A percentile compares a stretch with the other conserved stretches of the same genome.
Conservation (phyloP, 106 monocot genomes). For the Phalaenopsis equestris region DNA sequence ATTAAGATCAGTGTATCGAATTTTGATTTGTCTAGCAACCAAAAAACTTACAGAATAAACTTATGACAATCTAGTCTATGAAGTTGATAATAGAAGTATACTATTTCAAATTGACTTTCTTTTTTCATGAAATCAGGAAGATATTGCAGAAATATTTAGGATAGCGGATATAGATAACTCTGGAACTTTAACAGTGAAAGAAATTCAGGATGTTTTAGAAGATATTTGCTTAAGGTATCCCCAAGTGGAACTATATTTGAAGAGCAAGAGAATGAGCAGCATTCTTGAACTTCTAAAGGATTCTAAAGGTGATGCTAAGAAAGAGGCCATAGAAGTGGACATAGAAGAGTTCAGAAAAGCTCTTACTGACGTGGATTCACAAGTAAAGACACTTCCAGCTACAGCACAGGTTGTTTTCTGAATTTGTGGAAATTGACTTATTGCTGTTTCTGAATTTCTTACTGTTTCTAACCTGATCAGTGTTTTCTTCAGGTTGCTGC, state of each 20-base stretch:
- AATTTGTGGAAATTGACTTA: background rate
- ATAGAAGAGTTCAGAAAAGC: conserved; percentile 64
- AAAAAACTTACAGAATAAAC: background rate
- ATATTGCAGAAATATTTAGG: conserved; percentile 49
- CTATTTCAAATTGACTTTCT: background rate
- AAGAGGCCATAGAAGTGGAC: conserved; percentile 36
- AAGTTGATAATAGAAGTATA: background rate
- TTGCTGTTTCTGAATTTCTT: background rate
- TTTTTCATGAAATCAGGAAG: conserved; percentile 27
- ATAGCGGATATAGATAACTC: conserved; percentile 61
- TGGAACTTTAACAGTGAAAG: conserved; percentile 54
- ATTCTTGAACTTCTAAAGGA: conserved; percentile 36
- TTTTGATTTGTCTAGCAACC: background rate
- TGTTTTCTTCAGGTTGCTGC: conserved; percentile 40
- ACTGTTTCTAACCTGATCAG: background rate
- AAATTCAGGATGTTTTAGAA: conserved; percentile 49
- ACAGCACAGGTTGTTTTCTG: conserved; percentile 49
- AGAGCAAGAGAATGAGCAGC: conserved; percentile 45
- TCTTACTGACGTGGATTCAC: conserved; percentile 37
- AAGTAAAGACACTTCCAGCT: conserved; percentile 53
- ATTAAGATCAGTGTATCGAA: too few species aligned
- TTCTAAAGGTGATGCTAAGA: conserved; percentile 23
- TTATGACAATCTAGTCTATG: background rate
- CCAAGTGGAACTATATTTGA: conserved; percentile 30
- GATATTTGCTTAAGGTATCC: conserved; percentile 52